Base-by-base conservation (phyloP, 164 flowering plant genomes). In the Pachysandra terminalis region DNA sequence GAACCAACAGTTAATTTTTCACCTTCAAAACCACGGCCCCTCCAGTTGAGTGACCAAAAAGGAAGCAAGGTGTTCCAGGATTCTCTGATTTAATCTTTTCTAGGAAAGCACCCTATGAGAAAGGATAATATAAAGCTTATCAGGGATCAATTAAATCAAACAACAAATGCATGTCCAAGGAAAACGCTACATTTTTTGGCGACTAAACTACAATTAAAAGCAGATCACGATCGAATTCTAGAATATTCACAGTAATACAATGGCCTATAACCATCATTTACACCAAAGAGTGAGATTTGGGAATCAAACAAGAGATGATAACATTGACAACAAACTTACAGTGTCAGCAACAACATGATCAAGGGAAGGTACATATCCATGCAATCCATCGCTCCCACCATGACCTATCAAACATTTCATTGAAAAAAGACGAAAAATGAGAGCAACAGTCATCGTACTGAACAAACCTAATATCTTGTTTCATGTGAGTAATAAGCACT, bases 351-450 rank as follows among this genome's bases (percentile, higher is more conserved):
- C 96, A 68, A 95, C 99, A 74, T 86, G 87, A 67, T 95, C 98
- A 70, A 95, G 90, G 19, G 99, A 92, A 72, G 99, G 99, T 45
- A 95, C 99, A 68, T 89, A 95, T 69, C 99, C 99, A 76, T 95
- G 99, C 75, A 92, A 79, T 68, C 99, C 99, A 82, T 95, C 99
- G 65, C 99, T 95, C 57, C 99, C 99, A 57, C 99, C 99, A 71
- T 95, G 99, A 70, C 99, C 99, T 95, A 73, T 24, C 28, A 75
- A 52, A 56, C 56, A 27, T 41, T 22, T 49, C 37, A 32, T 32
- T 32, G 37, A 7, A 64, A 21, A 25, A 49, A 23, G 16, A 61
- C 13, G 41, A 68, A 41, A 56, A 19, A 2, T 28, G 4, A 26
- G 26, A 58, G 19, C 5, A 15, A n/a, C 56, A 26, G 17, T 71